These are phyloP conservation scores for Rhodotorula sp. DNA, from an alignment of 1,284 basidiomycete species.

Conservation along the genomic window DNA sequence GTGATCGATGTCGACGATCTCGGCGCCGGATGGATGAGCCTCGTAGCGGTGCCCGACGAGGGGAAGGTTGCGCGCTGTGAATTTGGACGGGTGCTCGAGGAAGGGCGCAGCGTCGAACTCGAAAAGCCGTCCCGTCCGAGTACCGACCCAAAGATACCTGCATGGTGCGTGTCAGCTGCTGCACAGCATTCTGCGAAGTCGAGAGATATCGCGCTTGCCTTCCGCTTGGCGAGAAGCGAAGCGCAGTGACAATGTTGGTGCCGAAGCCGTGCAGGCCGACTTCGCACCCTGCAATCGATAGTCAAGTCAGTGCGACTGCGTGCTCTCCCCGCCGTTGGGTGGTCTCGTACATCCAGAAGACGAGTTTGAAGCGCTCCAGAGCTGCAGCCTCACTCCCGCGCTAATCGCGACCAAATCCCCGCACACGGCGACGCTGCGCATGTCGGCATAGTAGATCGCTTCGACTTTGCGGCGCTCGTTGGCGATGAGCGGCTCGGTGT, in stretches of 20 bases:
- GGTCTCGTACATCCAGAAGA: background rate
- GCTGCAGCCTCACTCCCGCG: background rate
- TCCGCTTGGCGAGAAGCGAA: slow-evolving; percentile 11
- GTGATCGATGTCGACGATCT: background rate
- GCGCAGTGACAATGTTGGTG: background rate
- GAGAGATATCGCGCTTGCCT: background rate
- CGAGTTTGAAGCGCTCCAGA: slow-evolving; percentile 6
- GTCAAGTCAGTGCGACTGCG: no score
- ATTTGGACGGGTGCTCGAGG: background rate
- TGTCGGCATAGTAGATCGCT: background rate
- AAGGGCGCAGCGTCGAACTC: slow-evolving; percentile 19
- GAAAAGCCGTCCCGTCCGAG: slow-evolving; percentile 3
- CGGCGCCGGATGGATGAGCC: slow-evolving; percentile 13
- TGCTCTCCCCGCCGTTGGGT: no score
- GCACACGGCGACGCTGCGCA: background rate
- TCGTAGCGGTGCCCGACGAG: slow-evolving; percentile 11
- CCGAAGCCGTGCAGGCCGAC: background rate
- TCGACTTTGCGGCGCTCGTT: background rate
- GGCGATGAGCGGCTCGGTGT: slow-evolving; percentile 6
- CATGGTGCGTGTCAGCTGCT: background rate
- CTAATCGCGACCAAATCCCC: slow-evolving; percentile 17
- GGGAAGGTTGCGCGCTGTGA: background rate
- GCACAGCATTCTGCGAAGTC: no score
- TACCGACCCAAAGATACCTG: slow-evolving; percentile 33
- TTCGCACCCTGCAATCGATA: background rate